These are phyloP conservation scores for Penicillium mononematosum DNA, from an alignment of 495 filamentous ascomycete species.

Conservation along the genomic window DNA sequence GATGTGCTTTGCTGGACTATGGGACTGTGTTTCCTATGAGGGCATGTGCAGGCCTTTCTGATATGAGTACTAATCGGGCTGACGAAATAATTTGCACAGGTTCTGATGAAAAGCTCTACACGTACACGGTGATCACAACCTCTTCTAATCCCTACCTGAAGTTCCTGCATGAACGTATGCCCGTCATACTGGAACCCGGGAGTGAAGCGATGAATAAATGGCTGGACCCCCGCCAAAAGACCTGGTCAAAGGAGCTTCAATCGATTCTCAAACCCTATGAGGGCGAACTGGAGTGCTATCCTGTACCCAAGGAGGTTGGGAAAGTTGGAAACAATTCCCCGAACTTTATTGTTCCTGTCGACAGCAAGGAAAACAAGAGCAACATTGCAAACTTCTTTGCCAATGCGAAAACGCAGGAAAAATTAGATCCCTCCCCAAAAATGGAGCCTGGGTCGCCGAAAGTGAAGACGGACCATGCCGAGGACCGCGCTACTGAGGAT, in stretches of 20 bases:
- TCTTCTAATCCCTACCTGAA: conserved; percentile 72
- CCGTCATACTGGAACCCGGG: conserved; percentile 80
- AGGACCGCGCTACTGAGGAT: conserved; percentile 17
- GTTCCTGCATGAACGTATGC: conserved; percentile 94
- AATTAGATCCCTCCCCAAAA: conserved; percentile 5
- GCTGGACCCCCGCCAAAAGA: conserved; percentile 69
- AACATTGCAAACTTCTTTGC: conserved; percentile 94
- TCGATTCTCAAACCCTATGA: conserved; percentile 69
- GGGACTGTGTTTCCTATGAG: conserved; percentile 84
- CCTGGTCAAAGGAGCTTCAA: conserved; percentile 80
- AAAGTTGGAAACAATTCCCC: conserved; percentile 94
- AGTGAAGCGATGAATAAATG: conserved; percentile 69
- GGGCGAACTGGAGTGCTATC: conserved; percentile 80
- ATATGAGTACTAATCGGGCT: not conserved
- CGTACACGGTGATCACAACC: conserved; percentile 92
- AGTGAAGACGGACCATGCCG: conserved; percentile 28
- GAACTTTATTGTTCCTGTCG: conserved; percentile 75
- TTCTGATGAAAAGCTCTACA: conserved; percentile 67
- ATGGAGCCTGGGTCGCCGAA: conserved; percentile 13
- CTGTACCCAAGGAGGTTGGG: conserved; percentile 83
- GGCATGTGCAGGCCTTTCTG: conserved; percentile 40
- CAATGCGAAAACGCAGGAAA: conserved; percentile 47
- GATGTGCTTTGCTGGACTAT: conserved; percentile 89
- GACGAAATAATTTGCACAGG: conserved; percentile 26
- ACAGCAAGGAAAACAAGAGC: conserved; percentile 79